Conservation (phyloP, 352 stramenopile species). For the Phytophthora sansomeana region DNA sequence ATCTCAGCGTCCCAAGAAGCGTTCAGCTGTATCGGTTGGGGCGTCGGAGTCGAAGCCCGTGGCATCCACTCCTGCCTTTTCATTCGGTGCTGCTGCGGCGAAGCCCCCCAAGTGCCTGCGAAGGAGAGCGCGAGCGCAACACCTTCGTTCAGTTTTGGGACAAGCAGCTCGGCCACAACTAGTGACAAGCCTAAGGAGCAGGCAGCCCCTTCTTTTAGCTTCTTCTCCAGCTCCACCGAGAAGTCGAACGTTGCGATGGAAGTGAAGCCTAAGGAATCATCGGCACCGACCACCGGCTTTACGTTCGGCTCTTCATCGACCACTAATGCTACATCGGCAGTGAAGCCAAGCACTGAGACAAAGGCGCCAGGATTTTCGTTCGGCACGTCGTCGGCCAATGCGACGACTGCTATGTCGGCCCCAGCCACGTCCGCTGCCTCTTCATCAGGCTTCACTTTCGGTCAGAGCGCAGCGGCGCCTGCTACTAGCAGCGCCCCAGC, state of each 20-base stretch:
- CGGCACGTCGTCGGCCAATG: slow-evolving; percentile 19
- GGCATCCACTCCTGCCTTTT: slow-evolving; percentile 36
- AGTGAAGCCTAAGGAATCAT: slow-evolving; percentile 19
- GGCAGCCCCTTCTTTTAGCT: slow-evolving; percentile 21
- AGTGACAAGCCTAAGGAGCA: slow-evolving; percentile 34
- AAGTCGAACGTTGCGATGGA: slow-evolving; percentile 31
- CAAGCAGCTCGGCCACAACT: slow-evolving; percentile 13
- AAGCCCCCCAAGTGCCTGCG: slow-evolving; percentile 24
- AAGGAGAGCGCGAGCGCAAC: slow-evolving; percentile 25
- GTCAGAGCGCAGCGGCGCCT: slow-evolving; percentile 22
- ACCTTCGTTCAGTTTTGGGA: slow-evolving; percentile 33
- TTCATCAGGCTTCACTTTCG: slow-evolving; percentile 41
- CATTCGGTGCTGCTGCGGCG: slow-evolving; percentile 26
- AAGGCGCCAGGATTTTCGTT: slow-evolving; percentile 39
- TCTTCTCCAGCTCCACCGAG: slow-evolving; percentile 17
- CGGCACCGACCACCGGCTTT: slow-evolving; percentile 43
- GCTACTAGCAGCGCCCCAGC: slow-evolving; percentile 26
- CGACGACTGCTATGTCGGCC: slow-evolving; percentile 22
- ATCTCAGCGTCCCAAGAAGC: slow-evolving; percentile 38
- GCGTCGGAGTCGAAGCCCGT: slow-evolving; percentile 34
- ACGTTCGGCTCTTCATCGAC: slow-evolving; percentile 49
- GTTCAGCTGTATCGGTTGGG: slow-evolving; percentile 29
- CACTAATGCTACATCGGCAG: slow-evolving; percentile 17
- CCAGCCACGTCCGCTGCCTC: slow-evolving; percentile 19
- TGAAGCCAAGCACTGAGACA: slow-evolving; percentile 29